Conservation (phyloP, 805 yeast species). For the Candida yuanshanica region DNA sequence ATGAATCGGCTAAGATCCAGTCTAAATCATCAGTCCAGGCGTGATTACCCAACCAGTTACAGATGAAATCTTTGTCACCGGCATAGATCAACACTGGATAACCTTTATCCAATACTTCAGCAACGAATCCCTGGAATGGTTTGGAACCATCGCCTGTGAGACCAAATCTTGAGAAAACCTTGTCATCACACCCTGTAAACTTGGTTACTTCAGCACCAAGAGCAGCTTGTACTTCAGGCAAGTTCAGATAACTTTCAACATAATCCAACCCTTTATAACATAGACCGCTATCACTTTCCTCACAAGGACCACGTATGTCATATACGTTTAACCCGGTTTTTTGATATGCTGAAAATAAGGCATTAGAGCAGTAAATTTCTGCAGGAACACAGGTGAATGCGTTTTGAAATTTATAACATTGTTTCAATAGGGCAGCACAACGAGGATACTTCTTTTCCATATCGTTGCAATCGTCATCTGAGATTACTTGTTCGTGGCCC, state of each 20-base stretch:
- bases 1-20: constrained; percentile 55
- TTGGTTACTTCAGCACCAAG: constrained; percentile 80
- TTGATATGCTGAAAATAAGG: constrained; percentile 61
- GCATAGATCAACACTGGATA: constrained; percentile 84
- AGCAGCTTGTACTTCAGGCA: constrained; percentile 62
- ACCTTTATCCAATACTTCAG: constrained; percentile 60
- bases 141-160: constrained; percentile 80
- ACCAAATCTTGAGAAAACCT: constrained; percentile 61
- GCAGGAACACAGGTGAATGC: constrained; percentile 84
- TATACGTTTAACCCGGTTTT: constrained; percentile 81
- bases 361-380: constrained; percentile 66
- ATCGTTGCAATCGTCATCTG: constrained; percentile 60
- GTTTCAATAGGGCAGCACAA: constrained; percentile 54
- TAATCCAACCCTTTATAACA: constrained; percentile 73
- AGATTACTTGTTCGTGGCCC: constrained; percentile 71
- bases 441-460: constrained; percentile 60
- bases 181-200: constrained; percentile 63
- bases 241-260: constrained; percentile 70
- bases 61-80: constrained; percentile 91
- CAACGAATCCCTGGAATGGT: constrained; percentile 74
- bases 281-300: constrained; percentile 50
- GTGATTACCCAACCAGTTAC: constrained; percentile 89
- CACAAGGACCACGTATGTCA: constrained; percentile 79
- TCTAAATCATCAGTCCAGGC: constrained; percentile 71
- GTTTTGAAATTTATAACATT: constrained; percentile 58